phyloP scores from a whole-genome alignment of 257 asterid species.

The Plantago elongata region DNA sequence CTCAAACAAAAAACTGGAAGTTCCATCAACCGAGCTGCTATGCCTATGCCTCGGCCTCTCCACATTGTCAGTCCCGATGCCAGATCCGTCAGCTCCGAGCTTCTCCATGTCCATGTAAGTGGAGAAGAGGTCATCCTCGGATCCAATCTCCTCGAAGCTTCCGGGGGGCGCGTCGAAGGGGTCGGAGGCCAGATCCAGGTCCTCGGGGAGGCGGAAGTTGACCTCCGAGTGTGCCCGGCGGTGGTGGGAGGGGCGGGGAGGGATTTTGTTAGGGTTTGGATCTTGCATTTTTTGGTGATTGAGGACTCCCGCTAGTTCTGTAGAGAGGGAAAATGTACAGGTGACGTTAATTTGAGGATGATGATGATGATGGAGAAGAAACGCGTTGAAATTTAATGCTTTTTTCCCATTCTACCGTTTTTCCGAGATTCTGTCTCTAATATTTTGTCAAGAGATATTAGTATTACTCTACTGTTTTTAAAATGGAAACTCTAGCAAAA shows the following conservation, averaged over 20 bases:
- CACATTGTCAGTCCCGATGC: constrained; percentile 24
- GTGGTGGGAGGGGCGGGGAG: constrained; percentile 69
- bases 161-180: constrained; percentile 31
- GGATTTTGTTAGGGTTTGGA: constrained; percentile 43
- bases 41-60: constrained; percentile 50
- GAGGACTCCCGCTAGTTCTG: not conserved
- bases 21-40: constrained; percentile 64
- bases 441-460: too few species aligned
- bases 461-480: too few species aligned
- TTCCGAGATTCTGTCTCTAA: too few species aligned
- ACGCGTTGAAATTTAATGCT: constrained; percentile 13
- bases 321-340: too few species aligned
- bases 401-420: not conserved
- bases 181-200: constrained; percentile 33
- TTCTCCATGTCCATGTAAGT: constrained; percentile 65
- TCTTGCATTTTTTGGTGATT: constrained; percentile 71
- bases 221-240: constrained; percentile 95
- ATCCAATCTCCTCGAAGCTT: constrained; percentile 41
- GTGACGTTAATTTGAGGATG: constrained; percentile 23
- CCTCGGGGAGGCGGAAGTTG: constrained; percentile 77
- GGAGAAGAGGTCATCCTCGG: constrained; percentile 61
- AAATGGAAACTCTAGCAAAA: too few species aligned
- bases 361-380: constrained; percentile 10
- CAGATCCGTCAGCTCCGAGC: constrained; percentile 43
- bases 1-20: constrained; percentile 45